These are phyloP conservation scores for Lophiostoma macrostomum DNA, from an alignment of 495 filamentous ascomycete species.

Conservation along the genomic window DNA sequence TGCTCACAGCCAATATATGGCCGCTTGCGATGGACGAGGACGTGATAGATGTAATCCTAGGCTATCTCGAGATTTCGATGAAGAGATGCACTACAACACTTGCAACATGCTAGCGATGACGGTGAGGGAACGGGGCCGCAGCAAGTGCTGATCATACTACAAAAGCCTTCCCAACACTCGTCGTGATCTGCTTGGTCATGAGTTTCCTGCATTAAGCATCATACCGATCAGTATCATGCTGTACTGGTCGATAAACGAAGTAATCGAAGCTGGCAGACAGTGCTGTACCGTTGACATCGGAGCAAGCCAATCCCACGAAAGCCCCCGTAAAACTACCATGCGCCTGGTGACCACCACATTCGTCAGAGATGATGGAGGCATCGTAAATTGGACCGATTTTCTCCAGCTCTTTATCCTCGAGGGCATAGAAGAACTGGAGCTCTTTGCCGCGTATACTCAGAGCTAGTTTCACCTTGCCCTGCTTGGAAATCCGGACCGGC, in stretches of 20 bases:
- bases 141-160: too few relatives aligned
- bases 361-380: slow-evolving; percentile 53
- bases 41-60: too few relatives aligned
- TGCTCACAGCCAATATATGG: too few relatives aligned
- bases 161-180: too few relatives aligned
- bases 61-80: too few relatives aligned
- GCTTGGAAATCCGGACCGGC: slow-evolving; percentile 46
- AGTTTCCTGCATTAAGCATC: slow-evolving; percentile 26
- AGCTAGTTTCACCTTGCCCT: slow-evolving; percentile 51
- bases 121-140: too few relatives aligned
- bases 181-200: too few relatives aligned
- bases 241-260: slow-evolving; percentile 49
- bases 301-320: slow-evolving; percentile 54
- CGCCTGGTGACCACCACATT: slow-evolving; percentile 55
- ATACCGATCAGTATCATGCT: slow-evolving; percentile 50
- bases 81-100: too few relatives aligned
- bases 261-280: slow-evolving; percentile 50
- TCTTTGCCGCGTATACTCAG: slow-evolving; percentile 47
- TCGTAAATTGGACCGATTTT: slow-evolving; percentile 52
- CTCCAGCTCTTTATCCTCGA: slow-evolving; percentile 44
- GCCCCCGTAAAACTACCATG: slow-evolving; percentile 58
- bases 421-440: slow-evolving; percentile 52
- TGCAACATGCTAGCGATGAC: too few relatives aligned
- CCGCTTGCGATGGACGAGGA: too few relatives aligned
- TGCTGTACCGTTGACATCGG: slow-evolving; percentile 52